These are phyloP conservation scores for Miamiensis avidus DNA, from an alignment of 169 alveolate species.

Conservation along the genomic window DNA sequence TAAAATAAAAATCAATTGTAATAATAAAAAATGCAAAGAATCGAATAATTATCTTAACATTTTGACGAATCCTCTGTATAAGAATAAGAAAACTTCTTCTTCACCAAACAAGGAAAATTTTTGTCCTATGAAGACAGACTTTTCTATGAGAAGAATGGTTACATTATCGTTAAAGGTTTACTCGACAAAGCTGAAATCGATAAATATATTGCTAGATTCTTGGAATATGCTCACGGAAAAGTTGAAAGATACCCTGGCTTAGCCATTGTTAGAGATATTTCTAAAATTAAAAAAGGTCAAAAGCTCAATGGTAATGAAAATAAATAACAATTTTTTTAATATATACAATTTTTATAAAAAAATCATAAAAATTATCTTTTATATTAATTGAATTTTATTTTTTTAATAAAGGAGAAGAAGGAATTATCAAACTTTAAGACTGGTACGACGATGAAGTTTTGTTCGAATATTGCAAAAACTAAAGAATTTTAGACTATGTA, in stretches of 20 bases:
- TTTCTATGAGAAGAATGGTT: constrained; percentile 22
- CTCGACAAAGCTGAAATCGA: constrained; percentile 11
- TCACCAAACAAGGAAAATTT: background rate
- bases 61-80: too few relatives aligned
- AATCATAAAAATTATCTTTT: too few relatives aligned
- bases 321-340: too few relatives aligned
- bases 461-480: constrained; percentile 36
- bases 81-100: too few relatives aligned
- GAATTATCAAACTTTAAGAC: constrained; percentile 32
- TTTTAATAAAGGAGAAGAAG: constrained; percentile 15
- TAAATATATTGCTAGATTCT: constrained; percentile 7
- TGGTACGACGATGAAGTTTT: constrained; percentile 44
- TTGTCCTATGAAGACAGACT: background rate
- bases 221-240: constrained; percentile 30
- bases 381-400: too few relatives aligned
- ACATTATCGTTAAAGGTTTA: constrained; percentile 16
- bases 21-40: too few relatives aligned
- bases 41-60: too few relatives aligned
- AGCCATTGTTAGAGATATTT: constrained; percentile 25
- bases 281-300: constrained; percentile 20
- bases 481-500: constrained; percentile 20
- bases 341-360: too few relatives aligned
- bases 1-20: too few relatives aligned
- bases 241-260: constrained; percentile 9
- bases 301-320: background rate